Evolutionary conservation across 225 moss, liverwort and hornwort species (phyloP).

Genomic region (Rhytidiadelphus loreus): DNA sequence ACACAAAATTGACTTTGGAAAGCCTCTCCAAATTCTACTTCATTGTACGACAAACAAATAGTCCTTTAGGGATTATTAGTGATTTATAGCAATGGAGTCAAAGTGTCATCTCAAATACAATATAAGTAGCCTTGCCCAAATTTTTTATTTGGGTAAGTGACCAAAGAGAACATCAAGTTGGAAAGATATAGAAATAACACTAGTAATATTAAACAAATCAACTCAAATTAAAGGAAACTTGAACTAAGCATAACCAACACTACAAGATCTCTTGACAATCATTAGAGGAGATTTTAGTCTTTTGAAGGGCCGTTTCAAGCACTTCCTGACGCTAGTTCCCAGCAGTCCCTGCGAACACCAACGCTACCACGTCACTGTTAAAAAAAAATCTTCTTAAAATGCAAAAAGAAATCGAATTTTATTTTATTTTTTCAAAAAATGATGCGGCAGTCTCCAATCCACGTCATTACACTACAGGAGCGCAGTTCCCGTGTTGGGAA

Average conservation of each 20-base stretch:
- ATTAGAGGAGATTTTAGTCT: no score
- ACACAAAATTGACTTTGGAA: not conserved
- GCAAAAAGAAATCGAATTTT: no score
- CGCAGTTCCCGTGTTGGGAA: no score
- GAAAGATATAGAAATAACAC: not conserved
- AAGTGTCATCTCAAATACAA: not conserved
- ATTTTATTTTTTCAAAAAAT: no score
- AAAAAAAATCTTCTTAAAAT: no score
- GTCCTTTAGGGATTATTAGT: not conserved
- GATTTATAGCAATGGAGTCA: not conserved
- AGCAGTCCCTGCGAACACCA: no score
- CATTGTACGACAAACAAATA: not conserved
- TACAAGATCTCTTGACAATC: no score
- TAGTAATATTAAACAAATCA: not conserved
- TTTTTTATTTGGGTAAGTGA: accelerated
- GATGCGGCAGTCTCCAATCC: no score
- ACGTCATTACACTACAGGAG: no score
- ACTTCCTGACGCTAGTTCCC: no score
- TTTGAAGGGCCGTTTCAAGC: no score
- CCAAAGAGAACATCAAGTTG: not conserved
- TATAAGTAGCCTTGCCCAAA: not conserved
- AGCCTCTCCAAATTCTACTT: not conserved
- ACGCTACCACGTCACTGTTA: no score
- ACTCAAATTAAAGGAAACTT: not conserved
- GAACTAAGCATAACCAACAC: not conserved